Evolutionary conservation across 2,329 filamentous ascomycete genomes (phyloP).

Genomic region (Lanzia echinophila): DNA sequence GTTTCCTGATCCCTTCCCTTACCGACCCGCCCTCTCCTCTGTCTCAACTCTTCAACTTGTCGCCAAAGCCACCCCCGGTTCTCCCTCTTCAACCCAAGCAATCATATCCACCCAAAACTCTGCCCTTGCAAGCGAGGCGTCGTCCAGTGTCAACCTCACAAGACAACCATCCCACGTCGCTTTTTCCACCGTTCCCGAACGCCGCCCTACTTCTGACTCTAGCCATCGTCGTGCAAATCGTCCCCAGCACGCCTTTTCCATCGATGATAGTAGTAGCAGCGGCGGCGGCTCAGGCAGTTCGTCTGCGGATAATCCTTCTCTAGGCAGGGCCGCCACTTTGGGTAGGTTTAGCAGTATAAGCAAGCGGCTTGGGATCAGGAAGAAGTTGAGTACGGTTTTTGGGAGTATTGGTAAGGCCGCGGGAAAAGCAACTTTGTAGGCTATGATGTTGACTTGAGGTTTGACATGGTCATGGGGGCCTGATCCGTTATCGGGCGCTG

Average conservation of each 20-base stretch:
- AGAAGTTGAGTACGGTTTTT: slow-evolving; percentile 7
- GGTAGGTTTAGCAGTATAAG: no score
- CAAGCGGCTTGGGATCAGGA: neutral
- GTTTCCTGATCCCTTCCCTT: neutral
- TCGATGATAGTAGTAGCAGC: neutral
- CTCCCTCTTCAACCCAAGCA: neutral
- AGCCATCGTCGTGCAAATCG: neutral
- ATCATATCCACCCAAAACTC: neutral
- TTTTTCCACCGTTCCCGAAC: neutral
- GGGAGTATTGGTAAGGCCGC: slow-evolving; percentile 3
- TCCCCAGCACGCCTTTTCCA: neutral
- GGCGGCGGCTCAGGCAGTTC: neutral
- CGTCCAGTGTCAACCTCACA: neutral
- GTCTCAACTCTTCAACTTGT: neutral
- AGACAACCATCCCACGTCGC: neutral
- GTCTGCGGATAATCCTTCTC: no score
- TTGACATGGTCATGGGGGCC: no score
- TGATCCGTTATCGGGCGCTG: no score
- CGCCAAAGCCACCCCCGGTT: neutral
- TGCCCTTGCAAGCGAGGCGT: neutral
- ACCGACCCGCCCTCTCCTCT: neutral
- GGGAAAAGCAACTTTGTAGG: neutral
- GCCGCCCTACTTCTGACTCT: neutral
- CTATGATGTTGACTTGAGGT: neutral
- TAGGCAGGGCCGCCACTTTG: no score